Base-by-base conservation (phyloP, 768 basidiomycete genomes). In the Serendipita sp. region DNA sequence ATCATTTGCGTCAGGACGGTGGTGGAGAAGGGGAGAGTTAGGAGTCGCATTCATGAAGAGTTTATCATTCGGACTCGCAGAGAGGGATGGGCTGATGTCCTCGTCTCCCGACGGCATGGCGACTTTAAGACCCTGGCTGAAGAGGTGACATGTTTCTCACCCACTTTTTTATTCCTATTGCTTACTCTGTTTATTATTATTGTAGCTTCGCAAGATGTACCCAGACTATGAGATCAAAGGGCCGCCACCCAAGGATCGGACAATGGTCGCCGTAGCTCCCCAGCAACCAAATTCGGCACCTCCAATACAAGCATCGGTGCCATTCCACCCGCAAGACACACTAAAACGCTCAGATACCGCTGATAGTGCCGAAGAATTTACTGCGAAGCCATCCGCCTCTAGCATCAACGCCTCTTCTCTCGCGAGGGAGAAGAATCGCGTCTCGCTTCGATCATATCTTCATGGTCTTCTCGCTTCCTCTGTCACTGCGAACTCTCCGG, bases 361-460 rank as follows among this genome's bases (percentile, higher is more conserved):
- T 51, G 72, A 28, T 66, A 72, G 44, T 67, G 68, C 63, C 68
- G 56, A 60, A 8, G 56, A 60, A 8, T 35, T 60, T 8, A 32
- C 11, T 0, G 60, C 38, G 30, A 47, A 11, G 44, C 68, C 16
- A 65, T 64, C 64, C 58, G 56, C 15, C 67, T 60, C 69, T 2
- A 60, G 56, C 35, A 28, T 60, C 56, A 38, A 38, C 30, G 54
- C 73, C 2, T 71, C 72, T 2, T 83, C 84, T 38, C 79, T 95
- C 23, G 79, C 91, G 1, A 79, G 96, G 30, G 96, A 99, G 73
- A 95, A 93, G 80, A 99, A 99, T 70, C 79, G 96, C 13, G 78
- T 99, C 3, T 98, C 96, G 0, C 82, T 99, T 16, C 84, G 96
- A 18, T 85, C 92, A 0, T 98, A 97, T 74, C 80, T 99, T n/a